Evolutionary conservation across 73 alveolate species (phyloP).

Genomic region (Tetrahymena elliotti): DNA sequence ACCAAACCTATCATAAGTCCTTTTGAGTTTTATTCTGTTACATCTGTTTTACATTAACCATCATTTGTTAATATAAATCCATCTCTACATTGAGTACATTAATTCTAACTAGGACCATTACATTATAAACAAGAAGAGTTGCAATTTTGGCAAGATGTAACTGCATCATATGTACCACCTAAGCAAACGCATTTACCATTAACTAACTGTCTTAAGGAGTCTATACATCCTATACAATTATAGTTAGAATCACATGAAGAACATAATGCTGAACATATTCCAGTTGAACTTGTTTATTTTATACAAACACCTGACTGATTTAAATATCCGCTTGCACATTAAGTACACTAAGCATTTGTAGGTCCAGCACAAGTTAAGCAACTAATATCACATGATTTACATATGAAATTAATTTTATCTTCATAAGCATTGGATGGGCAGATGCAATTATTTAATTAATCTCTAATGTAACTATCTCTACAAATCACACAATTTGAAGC

Average conservation of each 20-base stretch:
- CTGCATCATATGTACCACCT: not conserved
- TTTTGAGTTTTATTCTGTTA: not conserved
- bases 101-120: not conserved
- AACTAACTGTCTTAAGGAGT: not conserved
- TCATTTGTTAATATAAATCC: not conserved
- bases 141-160: not conserved
- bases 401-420: not conserved
- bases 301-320: not conserved
- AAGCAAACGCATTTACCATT: not conserved
- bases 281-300: not conserved
- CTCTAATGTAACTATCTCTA: not conserved
- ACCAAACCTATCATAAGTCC: not conserved
- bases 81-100: not conserved
- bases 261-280: not conserved
- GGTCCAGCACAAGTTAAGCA: not conserved
- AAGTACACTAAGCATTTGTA: not conserved
- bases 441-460: not conserved
- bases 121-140: not conserved
- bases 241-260: not conserved
- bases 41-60: not conserved
- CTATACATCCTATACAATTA: not conserved
- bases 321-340: not conserved
- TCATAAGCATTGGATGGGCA: not conserved
- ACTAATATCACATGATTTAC: not conserved
- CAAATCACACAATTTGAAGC: not conserved